Conservation (phyloP, 768 basidiomycete species). For the Amanita polypyramis region DNA sequence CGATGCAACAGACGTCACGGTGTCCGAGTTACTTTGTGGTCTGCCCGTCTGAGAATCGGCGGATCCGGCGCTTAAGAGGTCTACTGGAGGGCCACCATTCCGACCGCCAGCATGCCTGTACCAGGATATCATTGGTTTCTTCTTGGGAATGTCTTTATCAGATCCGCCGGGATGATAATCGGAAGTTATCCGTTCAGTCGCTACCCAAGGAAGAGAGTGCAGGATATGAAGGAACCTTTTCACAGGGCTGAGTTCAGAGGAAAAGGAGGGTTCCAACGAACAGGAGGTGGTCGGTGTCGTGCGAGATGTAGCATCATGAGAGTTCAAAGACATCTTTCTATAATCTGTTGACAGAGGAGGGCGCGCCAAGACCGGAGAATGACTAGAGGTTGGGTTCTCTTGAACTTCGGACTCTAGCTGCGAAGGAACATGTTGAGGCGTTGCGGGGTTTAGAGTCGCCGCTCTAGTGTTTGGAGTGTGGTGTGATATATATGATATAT, state of each 20-base stretch:
- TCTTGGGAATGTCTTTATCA: constrained; percentile 9
- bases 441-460: constrained; percentile 7
- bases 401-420: constrained; percentile 3
- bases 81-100: constrained; percentile 17
- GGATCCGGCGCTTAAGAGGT: constrained; percentile 23
- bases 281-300: constrained; percentile 15
- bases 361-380: constrained; percentile 22
- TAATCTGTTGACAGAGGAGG: constrained; percentile 25
- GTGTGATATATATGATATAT: constrained; percentile 7
- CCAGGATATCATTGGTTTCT: constrained; percentile 25
- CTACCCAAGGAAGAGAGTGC: constrained; percentile 37
- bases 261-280: constrained; percentile 26
- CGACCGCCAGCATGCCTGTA: constrained; percentile 17
- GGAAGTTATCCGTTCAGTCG: constrained; percentile 31
- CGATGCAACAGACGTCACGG: constrained; percentile 12
- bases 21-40: constrained; percentile 15
- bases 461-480: constrained; percentile 4
- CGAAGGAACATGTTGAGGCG: constrained; percentile 1
- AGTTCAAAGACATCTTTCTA: constrained; percentile 22
- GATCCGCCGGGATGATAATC: constrained; percentile 29
- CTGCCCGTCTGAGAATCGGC: constrained; percentile 12
- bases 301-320: constrained; percentile 16
- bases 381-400: constrained; percentile 10
- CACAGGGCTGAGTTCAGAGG: constrained; percentile 26
- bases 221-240: constrained; percentile 30